Conservation (phyloP, 1,139 yeast genomes). For the Scheffersomyces segobiensis region DNA sequence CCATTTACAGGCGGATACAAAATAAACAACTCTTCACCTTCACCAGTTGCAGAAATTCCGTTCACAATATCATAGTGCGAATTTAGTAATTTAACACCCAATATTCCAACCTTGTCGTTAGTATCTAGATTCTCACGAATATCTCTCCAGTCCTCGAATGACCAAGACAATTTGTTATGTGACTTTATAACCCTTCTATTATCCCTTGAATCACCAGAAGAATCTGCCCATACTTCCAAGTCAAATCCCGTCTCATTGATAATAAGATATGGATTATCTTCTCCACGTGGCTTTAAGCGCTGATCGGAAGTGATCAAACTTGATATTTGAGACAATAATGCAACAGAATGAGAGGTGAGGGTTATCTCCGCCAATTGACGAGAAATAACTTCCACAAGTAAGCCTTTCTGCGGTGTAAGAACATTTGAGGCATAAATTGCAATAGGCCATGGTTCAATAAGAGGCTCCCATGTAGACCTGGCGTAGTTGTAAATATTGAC, state of each 20-base stretch:
- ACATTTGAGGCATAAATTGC: constrained; percentile 66
- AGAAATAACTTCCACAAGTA: constrained; percentile 66
- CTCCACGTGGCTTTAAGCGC: constrained; percentile 66
- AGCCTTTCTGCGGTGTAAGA: constrained; percentile 43
- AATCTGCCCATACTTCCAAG: constrained; percentile 74
- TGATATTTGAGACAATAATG: constrained; percentile 69
- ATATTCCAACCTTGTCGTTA: constrained; percentile 56
- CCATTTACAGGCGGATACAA: constrained; percentile 63
- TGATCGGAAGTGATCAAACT: constrained; percentile 56
- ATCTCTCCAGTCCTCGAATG: constrained; percentile 90
- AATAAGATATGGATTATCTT: constrained; percentile 79
- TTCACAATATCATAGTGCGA: constrained; percentile 56
- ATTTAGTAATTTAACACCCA: constrained; percentile 61
- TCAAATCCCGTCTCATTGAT: constrained; percentile 84
- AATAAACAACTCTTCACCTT: constrained; percentile 78
- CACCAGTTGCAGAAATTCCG: constrained; percentile 69
- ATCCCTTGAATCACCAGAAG: constrained; percentile 15
- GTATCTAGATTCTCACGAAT: constrained; percentile 79
- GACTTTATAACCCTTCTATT: constrained; percentile 43
- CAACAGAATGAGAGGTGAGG: constrained; percentile 77
- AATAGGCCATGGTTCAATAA: constrained; percentile 85
- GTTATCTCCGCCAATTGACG: constrained; percentile 78
- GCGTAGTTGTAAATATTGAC: constrained; percentile 88
- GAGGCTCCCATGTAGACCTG: constrained; percentile 95
- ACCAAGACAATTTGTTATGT: constrained; percentile 70